Base-by-base conservation (phyloP, 2,329 filamentous ascomycete species). In the Epichloe gansuensis region DNA sequence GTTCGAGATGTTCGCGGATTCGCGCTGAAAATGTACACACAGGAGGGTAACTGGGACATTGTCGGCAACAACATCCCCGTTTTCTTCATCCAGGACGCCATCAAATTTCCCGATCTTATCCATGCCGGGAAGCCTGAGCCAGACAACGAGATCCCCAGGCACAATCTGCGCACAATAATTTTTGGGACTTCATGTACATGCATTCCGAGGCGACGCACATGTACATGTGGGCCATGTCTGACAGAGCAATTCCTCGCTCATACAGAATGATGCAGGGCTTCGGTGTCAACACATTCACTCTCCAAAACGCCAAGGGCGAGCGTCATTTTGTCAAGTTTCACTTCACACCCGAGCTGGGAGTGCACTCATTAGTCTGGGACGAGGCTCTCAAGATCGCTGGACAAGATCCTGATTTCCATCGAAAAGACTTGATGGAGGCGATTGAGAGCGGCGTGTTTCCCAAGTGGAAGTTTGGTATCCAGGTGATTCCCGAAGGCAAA, bases 261-360 rank as follows among this genome's bases (percentile, higher is more conserved):
- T 90, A 76, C 68, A 81, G 87, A 25, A 90, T 90, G 85, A 90
- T 91, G 84, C 85, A 91, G 59, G 87, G 87, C 0, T 91, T 91
- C 53, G 86, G 87, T 51, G 87, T 91, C 59, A 90, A 91, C 67
- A 91, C 88, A 0, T 91, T 75, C 60, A 85, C 79, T 0, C 74
- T 90, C 2, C 72, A 75, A 55, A 89, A 89, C 55, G 77, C 75
- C 25, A 75, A 85, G 57, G 85, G 85, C 23, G 78, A 86, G 63
- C 76, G 83, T 1, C 74, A 78, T 53, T 89, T 90, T 58, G 83
- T 88, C 65, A 91, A 91, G 68, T 91, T 90, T 63, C 80, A 84
- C 63, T 90, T 78, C 61, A 89, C 80, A 0, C 86, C 87, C 0
- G 80, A 85, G 52, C 75, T 90, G 0, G 87, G 87, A 50, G 83